These are phyloP conservation scores for Malassezia vespertilionis DNA, from an alignment of 1,284 basidiomycete species.

Conservation along the genomic window DNA sequence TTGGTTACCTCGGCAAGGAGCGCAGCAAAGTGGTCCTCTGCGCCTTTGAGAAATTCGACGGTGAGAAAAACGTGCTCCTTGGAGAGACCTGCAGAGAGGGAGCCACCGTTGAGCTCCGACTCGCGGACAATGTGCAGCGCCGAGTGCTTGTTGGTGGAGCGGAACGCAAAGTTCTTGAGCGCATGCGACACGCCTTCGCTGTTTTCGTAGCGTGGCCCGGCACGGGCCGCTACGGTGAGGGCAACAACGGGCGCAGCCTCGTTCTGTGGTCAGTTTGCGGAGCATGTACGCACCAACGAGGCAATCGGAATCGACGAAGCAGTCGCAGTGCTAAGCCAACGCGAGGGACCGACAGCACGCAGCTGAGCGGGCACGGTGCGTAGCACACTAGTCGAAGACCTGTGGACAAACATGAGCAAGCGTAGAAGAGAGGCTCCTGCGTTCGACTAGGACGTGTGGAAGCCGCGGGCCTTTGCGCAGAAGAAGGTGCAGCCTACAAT, in stretches of 20 bases:
- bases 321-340: not conserved
- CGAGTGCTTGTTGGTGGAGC: conserved; percentile 55
- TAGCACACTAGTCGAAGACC: conserved; percentile 19
- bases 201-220: conserved; percentile 16
- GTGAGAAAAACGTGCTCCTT: conserved; percentile 84
- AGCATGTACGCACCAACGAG: conserved; percentile 7
- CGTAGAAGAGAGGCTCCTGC: conserved; percentile 2
- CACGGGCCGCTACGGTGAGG: conserved; percentile 14
- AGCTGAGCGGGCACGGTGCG: conserved; percentile 16
- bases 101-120: conserved; percentile 84
- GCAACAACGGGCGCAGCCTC: conserved; percentile 16
- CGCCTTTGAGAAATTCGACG: conserved; percentile 86
- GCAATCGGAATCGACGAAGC: conserved; percentile 9
- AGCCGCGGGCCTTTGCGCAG: conserved; percentile 9
- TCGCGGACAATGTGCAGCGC: conserved; percentile 83
- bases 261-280: conserved; percentile 3
- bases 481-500: conserved; percentile 8
- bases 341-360: conserved; percentile 12
- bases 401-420: conserved; percentile 13
- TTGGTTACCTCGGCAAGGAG: conserved; percentile 40
- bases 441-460: conserved; percentile 7
- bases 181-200: conserved; percentile 16
- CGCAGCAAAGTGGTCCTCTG: conserved; percentile 57
- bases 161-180: conserved; percentile 29
- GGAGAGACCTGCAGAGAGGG: conserved; percentile 71